Evolutionary conservation across 2,329 filamentous ascomycete species (phyloP).

Genomic region (Magnaporthiopsis poae): DNA sequence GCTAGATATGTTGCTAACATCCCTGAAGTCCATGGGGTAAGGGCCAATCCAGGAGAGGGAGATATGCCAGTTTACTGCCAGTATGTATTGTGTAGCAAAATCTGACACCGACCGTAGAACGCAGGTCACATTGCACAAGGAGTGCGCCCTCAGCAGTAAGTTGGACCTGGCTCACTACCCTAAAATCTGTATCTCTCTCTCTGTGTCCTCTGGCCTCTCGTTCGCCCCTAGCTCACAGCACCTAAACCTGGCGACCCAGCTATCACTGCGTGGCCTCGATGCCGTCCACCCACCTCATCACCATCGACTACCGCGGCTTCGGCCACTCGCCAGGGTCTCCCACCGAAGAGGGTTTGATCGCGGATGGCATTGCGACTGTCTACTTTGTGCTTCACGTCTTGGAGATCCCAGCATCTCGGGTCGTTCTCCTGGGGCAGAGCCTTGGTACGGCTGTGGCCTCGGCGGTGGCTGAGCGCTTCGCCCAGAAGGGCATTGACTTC

Average conservation of each 20-base stretch:
- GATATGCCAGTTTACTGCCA: too few relatives aligned
- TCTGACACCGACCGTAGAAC: slow-evolving; percentile 42
- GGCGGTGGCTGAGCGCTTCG: slow-evolving; percentile 63
- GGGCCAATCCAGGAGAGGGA: slow-evolving; percentile 16
- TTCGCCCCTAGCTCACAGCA: background rate
- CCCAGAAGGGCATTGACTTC: slow-evolving; percentile 53
- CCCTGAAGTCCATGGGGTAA: slow-evolving; percentile 51
- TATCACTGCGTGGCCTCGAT: slow-evolving; percentile 70
- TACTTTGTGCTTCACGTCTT: slow-evolving; percentile 60
- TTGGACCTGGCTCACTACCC: background rate
- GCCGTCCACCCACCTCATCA: slow-evolving; percentile 63
- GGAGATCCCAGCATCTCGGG: slow-evolving; percentile 57
- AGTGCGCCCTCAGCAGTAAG: slow-evolving; percentile 44
- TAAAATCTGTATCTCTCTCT: background rate
- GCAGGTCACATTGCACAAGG: slow-evolving; percentile 76
- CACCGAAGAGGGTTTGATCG: slow-evolving; percentile 69
- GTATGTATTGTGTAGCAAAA: background rate
- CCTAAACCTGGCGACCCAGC: slow-evolving; percentile 31
- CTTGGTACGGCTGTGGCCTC: slow-evolving; percentile 77
- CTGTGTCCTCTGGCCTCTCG: too few relatives aligned
- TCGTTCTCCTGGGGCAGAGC: slow-evolving; percentile 76
- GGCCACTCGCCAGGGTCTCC: slow-evolving; percentile 72
- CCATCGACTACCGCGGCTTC: slow-evolving; percentile 85
- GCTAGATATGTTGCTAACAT: slow-evolving; percentile 12
- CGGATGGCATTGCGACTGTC: slow-evolving; percentile 64